Base-by-base conservation (phyloP, 2,329 filamentous ascomycete genomes). In the Achaetomium macrosporum region DNA sequence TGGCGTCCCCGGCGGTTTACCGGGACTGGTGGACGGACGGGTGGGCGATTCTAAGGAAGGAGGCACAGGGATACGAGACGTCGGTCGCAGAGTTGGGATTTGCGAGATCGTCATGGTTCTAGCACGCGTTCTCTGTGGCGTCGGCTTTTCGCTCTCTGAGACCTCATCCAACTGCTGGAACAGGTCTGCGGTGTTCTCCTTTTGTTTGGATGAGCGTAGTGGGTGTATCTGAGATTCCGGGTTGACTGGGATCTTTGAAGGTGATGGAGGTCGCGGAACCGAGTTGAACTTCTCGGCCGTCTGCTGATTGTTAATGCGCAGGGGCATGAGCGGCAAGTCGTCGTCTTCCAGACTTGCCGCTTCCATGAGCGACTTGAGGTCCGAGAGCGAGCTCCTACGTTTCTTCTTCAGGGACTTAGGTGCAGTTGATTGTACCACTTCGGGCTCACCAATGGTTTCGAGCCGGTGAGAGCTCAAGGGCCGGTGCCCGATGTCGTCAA, bases 311-410 rank as follows among this genome's bases (percentile, higher is more conserved):
- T 77, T 74, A 59, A 76, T 68, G 58, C 76, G 75, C 19, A 82
- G 67, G 2, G 78, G 77, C 64, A 76, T 74, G 13, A 62, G 53
- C 10, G 55, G 42, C 16, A 56, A 46, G 3, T 51, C 58, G 29
- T 67, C 48, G 5, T 63, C 74, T 63, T 70, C 72, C 0, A 85
- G 68, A 11, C 74, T 78, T 9, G 84, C 76, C 51, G 81, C 76
- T 39, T 77, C 78, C 70, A 92, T 84, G 16, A 88, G 73, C 16
- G 57, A 61, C 59, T 68, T 87, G 44, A 97, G 76, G 67, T 97
- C 92, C 5, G 91, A 96, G 40, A 97, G 73, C 25, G 91, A 96
- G 71, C 91, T 96, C 66, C 92, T 84, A 51, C 92, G 81, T 73
- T 95, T 96, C 72, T 85, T 91, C 66, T 80, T 84, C 42, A 74